Base-by-base conservation (phyloP, 305 asterid species). In the Plantago coronopus region DNA sequence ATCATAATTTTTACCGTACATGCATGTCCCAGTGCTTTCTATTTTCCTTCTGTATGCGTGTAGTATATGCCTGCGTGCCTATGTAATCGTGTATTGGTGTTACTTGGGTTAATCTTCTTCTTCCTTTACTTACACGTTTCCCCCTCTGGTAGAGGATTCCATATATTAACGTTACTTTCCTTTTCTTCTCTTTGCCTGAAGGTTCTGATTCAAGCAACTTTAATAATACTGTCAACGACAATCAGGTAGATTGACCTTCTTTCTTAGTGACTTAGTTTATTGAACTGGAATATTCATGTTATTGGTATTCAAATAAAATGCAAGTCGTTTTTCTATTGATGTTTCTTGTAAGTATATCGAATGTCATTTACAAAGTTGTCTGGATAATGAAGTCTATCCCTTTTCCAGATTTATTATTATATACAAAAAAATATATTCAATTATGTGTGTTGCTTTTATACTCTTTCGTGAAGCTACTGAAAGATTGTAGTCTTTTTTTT, bases 171-270 rank as follows among this genome's bases (percentile, higher is more conserved):
- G 17, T 37, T 68, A 59, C 65, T 59, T 62, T 64, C 49, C 17
- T 62, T 72, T 73, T 78, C 42, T 65, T 50, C 64, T 66, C 62
- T 48, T 66, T 62, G 62, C 51, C 53, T 49, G 34, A 72, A 90
- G 96, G 85, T 68, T 74, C 91, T 58, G 94, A 80, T 59, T 83
- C 74, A 50, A 77, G 81, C 78, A 91, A 91, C 83, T 91, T 91
- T 71, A 91, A 91, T 72, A 91, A 78, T 79, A 85, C 87, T 19
- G 95, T 88, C 63, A 94, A 95, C 57, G 96, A 81, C 69, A 77
- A 83, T 69, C 81, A 86, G 81, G 98, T 91, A 75, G 51, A 69
- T 62, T 68, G 64, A 25, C 57, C 63, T 63, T 63, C 55, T 64
- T 49, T 48, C 66, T 8, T n/a, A n/a, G n/a, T n/a, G n/a, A n/a